Evolutionary conservation across 768 basidiomycete species (phyloP), one percentile per base, ranked within the genome.

Genomic region (Psilocybe cyanescens): DNA sequence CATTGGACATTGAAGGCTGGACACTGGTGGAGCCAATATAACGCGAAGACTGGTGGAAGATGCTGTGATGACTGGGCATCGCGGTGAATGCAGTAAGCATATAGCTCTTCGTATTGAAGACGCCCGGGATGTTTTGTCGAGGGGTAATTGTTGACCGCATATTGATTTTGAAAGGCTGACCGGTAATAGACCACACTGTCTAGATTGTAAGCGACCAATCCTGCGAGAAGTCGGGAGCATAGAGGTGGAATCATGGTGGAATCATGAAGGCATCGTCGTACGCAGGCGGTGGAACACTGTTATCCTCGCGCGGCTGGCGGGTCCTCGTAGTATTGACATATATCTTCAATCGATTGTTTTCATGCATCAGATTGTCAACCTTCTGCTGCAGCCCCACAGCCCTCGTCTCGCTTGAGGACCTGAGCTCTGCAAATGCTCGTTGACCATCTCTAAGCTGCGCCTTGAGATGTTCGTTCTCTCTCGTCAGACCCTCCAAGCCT

Each of bases 381-480:
- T 69, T 67, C 55, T 65, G 62, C 53, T 74, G 72, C 60, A 74
- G 54, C 37, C 72, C 73, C 16, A 65, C 68, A 2, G 70, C 39
- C 58, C 60, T 68, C 1, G 59, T 55, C 28, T 73, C 70, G 19
- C 57, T 65, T 46, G 61, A 48, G 41, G 68, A 57, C 24, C 66
- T 59, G 8, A 66, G 33, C 16, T 74, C 68, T 6, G 66, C 65
- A 17, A 65, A 58, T 11, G 58, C 61, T 6, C 70, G 61, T 52
- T 66, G 66, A 12, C 72, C 68, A 16, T 75, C 74, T 9, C 68
- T 64, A 16, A 81, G 55, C 41, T 70, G 73, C 0, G 61, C 59
- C 65, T 76, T 78, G 45, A 81, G 67, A 31, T 68, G 67, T 17
- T 75, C 73, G 52, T 78, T 79, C 67, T 79, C 78, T 57, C 72